phyloP scores from a whole-genome alignment of 495 filamentous ascomycete genomes.

The Xylaria grammica region DNA sequence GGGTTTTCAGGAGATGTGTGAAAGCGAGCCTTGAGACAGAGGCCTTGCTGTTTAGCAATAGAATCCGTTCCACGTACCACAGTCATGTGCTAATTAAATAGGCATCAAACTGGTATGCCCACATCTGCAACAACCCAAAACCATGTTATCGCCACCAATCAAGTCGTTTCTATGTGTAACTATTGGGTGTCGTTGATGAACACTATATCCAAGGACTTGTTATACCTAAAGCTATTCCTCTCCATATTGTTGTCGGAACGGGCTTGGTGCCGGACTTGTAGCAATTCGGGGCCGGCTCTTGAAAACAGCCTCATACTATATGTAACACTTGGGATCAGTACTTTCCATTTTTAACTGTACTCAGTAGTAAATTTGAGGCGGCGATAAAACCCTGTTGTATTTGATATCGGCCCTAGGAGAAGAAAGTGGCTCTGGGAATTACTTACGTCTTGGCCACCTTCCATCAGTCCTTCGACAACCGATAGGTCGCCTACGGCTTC shows the following conservation, averaged over 20 bases:
- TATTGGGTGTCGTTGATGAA: neutral
- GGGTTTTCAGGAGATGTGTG: neutral
- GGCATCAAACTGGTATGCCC: neutral
- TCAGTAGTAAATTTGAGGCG: neutral
- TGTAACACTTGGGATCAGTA: neutral
- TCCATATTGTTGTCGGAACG: constrained; percentile 28
- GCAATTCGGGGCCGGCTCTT: constrained; percentile 81
- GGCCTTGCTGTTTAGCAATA: neutral
- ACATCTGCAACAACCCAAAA: neutral
- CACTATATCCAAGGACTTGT: neutral
- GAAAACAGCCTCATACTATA: constrained; percentile 78
- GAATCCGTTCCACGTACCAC: neutral
- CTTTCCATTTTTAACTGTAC: neutral
- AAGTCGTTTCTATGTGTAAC: no score
- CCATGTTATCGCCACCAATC: neutral
- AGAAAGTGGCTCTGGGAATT: neutral
- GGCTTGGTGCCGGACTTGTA: constrained; percentile 71
- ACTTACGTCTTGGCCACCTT: constrained; percentile 55
- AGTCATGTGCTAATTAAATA: constrained; percentile 1
- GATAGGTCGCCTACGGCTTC: constrained; percentile 35
- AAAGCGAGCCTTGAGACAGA: neutral
- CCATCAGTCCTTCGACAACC: constrained; percentile 38
- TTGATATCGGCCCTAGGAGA: neutral
- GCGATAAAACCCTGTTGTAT: no score
- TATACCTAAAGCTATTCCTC: neutral